A percentile compares a stretch with the other conserved stretches of the same genome.
These are phyloP conservation scores for Lachnellula subtilissima DNA, from an alignment of 2,329 filamentous ascomycete species.

Conservation along the genomic window DNA sequence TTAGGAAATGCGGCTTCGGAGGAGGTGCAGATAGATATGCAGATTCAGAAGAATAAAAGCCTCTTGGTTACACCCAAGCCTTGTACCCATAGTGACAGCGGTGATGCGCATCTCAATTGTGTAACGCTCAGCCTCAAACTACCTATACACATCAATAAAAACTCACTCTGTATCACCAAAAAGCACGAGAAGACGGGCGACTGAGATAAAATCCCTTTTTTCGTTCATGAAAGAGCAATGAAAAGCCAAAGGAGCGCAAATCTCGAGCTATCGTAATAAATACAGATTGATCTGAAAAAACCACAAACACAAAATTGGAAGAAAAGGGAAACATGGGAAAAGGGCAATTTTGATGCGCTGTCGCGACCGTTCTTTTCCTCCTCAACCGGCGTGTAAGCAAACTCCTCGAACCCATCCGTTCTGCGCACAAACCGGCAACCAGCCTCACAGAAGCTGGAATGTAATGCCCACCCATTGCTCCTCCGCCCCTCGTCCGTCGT, in stretches of 20 bases:
- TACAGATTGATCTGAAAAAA: slow-evolving; percentile 28
- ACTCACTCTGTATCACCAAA: background rate
- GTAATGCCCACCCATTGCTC: slow-evolving; percentile 23
- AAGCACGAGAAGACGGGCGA: background rate
- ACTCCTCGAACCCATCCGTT: slow-evolving; percentile 24
- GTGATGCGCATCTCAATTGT: background rate
- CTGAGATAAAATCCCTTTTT: slow-evolving; percentile 25
- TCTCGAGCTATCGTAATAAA: slow-evolving; percentile 31
- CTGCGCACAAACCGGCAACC: slow-evolving; percentile 16
- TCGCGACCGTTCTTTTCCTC: slow-evolving; percentile 19
- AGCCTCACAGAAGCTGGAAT: slow-evolving; percentile 30
- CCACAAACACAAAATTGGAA: slow-evolving; percentile 9
- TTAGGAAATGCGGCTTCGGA: background rate
- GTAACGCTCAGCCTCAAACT: background rate
- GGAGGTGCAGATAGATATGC: background rate
- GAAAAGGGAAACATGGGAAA: slow-evolving; percentile 15
- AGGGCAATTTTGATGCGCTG: slow-evolving; percentile 21
- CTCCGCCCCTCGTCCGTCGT: slow-evolving; percentile 16
- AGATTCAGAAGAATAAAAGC: background rate
- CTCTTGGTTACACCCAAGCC: background rate
- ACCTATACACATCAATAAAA: background rate
- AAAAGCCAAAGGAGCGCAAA: slow-evolving; percentile 25
- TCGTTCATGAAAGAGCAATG: slow-evolving; percentile 27
- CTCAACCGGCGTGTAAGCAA: slow-evolving; percentile 17
- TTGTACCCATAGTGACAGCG: background rate